Base-by-base conservation (phyloP, 192 early-diverging fungal genomes). In the Backusella macrospora region DNA sequence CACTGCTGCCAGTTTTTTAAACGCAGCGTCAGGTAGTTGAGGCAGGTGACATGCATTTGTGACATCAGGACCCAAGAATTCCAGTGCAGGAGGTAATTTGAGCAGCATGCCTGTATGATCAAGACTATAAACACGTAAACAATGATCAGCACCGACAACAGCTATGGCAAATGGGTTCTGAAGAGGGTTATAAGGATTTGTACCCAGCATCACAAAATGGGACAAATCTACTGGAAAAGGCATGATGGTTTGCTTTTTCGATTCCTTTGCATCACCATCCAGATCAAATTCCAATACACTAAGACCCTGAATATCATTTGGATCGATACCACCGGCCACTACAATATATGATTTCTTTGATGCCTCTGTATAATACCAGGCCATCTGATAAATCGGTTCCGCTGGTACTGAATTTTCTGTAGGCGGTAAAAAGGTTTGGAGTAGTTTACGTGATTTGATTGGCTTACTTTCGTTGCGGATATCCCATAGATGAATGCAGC, bases 401-500 rank as follows among this genome's bases (percentile, higher is more conserved):
- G 68, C 71, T 3, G 73, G 71, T 16, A 69, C 43, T 68, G 72
- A 6, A 52, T 72, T 64, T 62, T 49, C 69, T 2, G 45, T 38
- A 29, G 52, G 74, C 68, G 70, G 67, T 65, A 16, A 70, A 38
- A 4, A 70, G 1, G 67, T 74, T 64, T 43, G 77, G 47, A 70
- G 80, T 63, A 64, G 52, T 75, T 70, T 76, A 65, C 48, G 80
- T 63, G 63, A 82, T 4, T 34, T 73, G 6, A 73, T 71, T 38
- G 79, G 79, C 10, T 55, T 76, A 14, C 37, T 23, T 8, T 81
- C 80, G 14, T 79, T 49, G 10, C 65, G 62, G 1, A 75, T 47
- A 48, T 83, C 83, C 85, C 86, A 90, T 26, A 90, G 74, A 16
- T 74, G 76, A 13, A 87, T 65, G 13, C 67, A 73, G 0, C 83